A percentile compares a stretch with the other conserved stretches of the same genome.
Conservation (phyloP, 108 stramenopile species). For the Tribonema minus region DNA sequence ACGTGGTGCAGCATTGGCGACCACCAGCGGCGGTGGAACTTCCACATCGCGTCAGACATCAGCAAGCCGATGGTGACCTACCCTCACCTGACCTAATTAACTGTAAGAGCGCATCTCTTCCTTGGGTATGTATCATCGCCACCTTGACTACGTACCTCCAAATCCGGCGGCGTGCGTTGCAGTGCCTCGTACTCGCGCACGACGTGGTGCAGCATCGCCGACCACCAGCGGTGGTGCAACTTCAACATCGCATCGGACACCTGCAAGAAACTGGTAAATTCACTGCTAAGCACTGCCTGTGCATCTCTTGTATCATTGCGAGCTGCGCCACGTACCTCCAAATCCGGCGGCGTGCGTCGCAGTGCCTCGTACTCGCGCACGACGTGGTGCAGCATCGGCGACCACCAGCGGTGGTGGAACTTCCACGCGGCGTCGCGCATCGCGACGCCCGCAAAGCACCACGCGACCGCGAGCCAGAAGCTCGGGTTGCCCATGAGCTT, state of each 20-base stretch:
- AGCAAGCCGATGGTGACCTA: too few relatives aligned
- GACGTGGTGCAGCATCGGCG: conserved; percentile 14
- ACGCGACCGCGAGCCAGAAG: conserved; percentile 2
- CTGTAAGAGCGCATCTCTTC: too few relatives aligned
- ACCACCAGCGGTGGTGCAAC: not conserved
- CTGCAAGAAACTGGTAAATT: not conserved
- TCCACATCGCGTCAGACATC: conserved; percentile 24
- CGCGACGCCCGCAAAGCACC: conserved; percentile 16
- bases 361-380: conserved; percentile 7
- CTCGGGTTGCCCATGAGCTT: not conserved
- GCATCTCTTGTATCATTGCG: not conserved
- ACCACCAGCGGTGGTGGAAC: conserved; percentile 38
- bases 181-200: conserved; percentile 4
- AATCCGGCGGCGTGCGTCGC: not conserved
- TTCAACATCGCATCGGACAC: not conserved
- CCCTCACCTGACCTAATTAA: too few relatives aligned
- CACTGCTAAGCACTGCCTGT: not conserved
- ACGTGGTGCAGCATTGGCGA: conserved; percentile 30
- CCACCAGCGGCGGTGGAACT: conserved; percentile 37
- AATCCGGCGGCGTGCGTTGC: too few relatives aligned
- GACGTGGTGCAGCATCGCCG: not conserved
- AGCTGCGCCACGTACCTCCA: not conserved
- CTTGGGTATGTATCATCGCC: too few relatives aligned
- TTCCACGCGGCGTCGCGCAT: conserved; percentile 10
- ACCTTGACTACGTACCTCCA: too few relatives aligned